phyloP scores from a whole-genome alignment of 2,329 filamentous ascomycete genomes.

The Penicillium sp. region DNA sequence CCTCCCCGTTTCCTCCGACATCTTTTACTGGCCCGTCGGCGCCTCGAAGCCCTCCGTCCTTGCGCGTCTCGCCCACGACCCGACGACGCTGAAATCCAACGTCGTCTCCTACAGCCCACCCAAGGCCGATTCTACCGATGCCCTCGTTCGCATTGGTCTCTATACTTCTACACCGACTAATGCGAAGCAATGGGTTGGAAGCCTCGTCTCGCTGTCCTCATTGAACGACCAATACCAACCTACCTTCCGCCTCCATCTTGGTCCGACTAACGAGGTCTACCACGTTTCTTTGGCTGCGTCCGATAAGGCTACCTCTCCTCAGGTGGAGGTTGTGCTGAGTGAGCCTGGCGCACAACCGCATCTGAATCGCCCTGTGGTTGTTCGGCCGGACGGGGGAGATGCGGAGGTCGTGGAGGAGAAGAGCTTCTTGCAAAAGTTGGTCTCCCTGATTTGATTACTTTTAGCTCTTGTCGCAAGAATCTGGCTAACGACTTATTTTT shows the following conservation, averaged over 20 bases:
- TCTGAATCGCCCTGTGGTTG: constrained; percentile 45
- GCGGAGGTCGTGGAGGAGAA: constrained; percentile 47
- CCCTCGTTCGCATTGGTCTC: constrained; percentile 59
- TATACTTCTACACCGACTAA: constrained; percentile 43
- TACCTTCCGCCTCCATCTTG: constrained; percentile 46
- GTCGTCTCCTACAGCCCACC: constrained; percentile 47
- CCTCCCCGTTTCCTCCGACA: constrained; percentile 32
- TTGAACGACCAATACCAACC: constrained; percentile 34
- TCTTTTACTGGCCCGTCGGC: constrained; percentile 44
- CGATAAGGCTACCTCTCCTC: constrained; percentile 24
- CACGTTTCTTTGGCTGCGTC: constrained; percentile 42
- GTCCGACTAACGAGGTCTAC: constrained; percentile 41
- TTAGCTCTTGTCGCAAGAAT: neutral
- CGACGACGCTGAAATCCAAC: constrained; percentile 38
- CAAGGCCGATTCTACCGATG: constrained; percentile 34
- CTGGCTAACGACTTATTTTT: neutral
- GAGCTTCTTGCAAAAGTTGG: constrained; percentile 50
- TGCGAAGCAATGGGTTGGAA: constrained; percentile 46
- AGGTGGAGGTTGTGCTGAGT: constrained; percentile 40
- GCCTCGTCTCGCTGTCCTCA: constrained; percentile 42
- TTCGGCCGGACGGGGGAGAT: constrained; percentile 43
- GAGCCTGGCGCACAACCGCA: constrained; percentile 41
- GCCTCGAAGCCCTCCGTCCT: constrained; percentile 40
- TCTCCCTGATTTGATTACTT: neutral
- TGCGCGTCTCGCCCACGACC: constrained; percentile 48